phyloP scores from a whole-genome alignment of 2,329 filamentous ascomycete species.

The Daldinia sp. region DNA sequence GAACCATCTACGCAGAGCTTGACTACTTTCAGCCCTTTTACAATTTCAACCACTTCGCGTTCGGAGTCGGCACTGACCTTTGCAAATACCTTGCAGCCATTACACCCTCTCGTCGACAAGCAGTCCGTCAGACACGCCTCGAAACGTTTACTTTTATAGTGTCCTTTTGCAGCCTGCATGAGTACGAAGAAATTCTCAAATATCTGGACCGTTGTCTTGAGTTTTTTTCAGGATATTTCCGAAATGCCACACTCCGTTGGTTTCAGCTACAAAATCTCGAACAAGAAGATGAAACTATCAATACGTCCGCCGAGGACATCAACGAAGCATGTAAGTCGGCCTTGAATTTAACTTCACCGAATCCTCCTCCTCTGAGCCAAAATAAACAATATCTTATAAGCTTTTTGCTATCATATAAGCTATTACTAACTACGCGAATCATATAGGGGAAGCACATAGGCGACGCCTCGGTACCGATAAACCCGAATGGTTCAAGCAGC shows the following conservation, averaged over 20 bases:
- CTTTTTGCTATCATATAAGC: not conserved
- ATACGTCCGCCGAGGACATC: not conserved
- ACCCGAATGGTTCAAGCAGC: conserved; percentile 12
- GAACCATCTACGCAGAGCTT: conserved; percentile 9
- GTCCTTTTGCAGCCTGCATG: no score
- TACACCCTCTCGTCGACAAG: conserved; percentile 4
- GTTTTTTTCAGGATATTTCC: no score
- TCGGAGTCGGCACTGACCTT: not conserved
- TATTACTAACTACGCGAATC: conserved; percentile 1
- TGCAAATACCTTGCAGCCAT: conserved; percentile 6
- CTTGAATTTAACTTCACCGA: not conserved
- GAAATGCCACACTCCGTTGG: not conserved
- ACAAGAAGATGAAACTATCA: not conserved
- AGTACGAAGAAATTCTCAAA: not conserved
- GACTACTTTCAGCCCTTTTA: conserved; percentile 13
- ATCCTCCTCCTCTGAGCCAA: not conserved
- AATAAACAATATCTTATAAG: not conserved
- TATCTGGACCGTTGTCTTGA: no score
- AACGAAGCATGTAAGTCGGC: conserved; percentile 10
- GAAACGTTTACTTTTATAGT: not conserved
- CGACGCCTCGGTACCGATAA: not conserved
- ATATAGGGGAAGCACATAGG: not conserved
- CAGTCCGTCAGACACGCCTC: not conserved
- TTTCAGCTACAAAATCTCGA: not conserved
- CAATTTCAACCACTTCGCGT: conserved; percentile 6